Conservation (phyloP, 495 filamentous ascomycete genomes). For the Penicillium lividum region DNA sequence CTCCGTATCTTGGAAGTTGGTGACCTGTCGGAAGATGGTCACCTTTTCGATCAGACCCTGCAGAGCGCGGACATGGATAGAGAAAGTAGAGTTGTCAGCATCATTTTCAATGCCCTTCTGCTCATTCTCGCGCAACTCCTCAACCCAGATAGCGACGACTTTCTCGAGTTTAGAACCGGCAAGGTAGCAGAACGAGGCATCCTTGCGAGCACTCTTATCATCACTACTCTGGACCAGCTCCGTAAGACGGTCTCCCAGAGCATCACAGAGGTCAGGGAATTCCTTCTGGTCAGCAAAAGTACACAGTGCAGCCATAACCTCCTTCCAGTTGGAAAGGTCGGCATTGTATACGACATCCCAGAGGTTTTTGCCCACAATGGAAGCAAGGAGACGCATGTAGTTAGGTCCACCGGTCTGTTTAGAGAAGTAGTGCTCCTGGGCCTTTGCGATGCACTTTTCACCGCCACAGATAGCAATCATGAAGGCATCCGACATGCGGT, state of each 20-base stretch:
- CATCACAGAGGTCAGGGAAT: conserved; percentile 95
- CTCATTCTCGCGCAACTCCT: conserved; percentile 81
- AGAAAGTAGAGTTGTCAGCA: conserved; percentile 76
- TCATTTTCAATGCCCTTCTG: conserved; percentile 67
- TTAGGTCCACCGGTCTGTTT: conserved; percentile 80
- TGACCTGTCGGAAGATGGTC: conserved; percentile 91
- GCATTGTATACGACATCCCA: conserved; percentile 99
- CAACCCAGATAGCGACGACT: conserved; percentile 90
- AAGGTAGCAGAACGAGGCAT: conserved; percentile 94
- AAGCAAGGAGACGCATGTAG: conserved; percentile 87
- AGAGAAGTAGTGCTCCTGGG: conserved; percentile 87
- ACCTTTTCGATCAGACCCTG: conserved; percentile 98
- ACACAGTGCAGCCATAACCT: conserved; percentile 92
- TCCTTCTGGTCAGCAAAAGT: conserved; percentile 89
- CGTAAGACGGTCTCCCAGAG: conserved; percentile 85
- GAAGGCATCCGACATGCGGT: conserved; percentile 91
- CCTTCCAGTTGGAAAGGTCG: conserved; percentile 90
- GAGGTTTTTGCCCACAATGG: conserved; percentile 92
- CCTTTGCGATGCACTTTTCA: conserved; percentile 89
- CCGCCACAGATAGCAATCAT: conserved; percentile 98
- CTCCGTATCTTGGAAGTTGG: conserved; percentile 84
- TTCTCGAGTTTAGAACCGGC: conserved; percentile 97
- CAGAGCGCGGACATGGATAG: conserved; percentile 83
- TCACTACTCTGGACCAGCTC: conserved; percentile 58
- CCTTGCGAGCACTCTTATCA: conserved; percentile 65